Evolutionary conservation across 352 stramenopile genomes (phyloP), one percentile per base, ranked within the genome.

Genomic region (Phytopythium montanum): DNA sequence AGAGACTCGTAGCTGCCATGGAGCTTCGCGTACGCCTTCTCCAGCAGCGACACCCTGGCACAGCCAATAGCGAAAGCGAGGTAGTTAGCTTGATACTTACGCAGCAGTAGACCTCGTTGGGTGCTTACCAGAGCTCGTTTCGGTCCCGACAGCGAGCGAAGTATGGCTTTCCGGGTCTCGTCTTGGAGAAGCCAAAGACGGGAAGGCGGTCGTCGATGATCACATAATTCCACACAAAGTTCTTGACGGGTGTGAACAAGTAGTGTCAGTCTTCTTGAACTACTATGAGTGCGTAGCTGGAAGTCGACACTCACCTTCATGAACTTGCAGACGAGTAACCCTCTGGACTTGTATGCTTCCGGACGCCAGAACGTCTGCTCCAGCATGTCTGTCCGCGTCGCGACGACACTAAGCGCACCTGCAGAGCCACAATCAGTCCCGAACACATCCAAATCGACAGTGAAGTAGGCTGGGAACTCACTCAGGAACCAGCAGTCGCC

Each of bases 21-120:
- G 3, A 98, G 72, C 63, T 98, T 98, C 6, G 92, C 92, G 56
- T 97, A 98, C 2, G 91, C 92, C 54, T 98, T 98, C 61, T 97
- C 90, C 0, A 97, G 54, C 10, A 97, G 49, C 1, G 85, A 73
- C 3, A 97, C 90, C 90, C 90, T 94, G 23, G 36, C n/a, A n/a
- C n/a, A n/a, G n/a, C 44, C 61, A 48, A 28, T 1, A 14, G 23
- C 13, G 36, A 5, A 10, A 34, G 12, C 44, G 19, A 9, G 12
- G 5, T 12, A 18, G 33, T 39, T 6, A 25, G 16, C 28, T 16
- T 1, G 19, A 0, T 18, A 56, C 38, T 5, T 4, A n/a, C 18
- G 28, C 10, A 53, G 12, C 3, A 10, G 31, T 16, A 57, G 16
- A 7, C 38, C 18, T 19, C 36, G 16, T 26, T 21, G n/a, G n/a